Evolutionary conservation across 2,329 filamentous ascomycete genomes (phyloP).

Genomic region (Aspergillus hiratsukae): DNA sequence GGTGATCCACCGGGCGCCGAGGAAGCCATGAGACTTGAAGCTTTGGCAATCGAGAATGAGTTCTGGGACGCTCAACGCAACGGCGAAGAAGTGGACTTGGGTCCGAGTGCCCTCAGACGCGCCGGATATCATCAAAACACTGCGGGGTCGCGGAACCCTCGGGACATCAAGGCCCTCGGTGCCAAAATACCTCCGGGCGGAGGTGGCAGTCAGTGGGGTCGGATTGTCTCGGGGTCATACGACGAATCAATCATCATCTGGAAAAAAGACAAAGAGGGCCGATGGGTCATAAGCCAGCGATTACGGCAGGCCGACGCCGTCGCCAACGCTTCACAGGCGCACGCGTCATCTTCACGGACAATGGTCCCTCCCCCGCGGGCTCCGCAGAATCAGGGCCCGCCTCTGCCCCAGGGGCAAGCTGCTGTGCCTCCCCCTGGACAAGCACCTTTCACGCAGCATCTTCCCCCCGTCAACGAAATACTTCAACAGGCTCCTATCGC

Average conservation of each 20-base stretch:
- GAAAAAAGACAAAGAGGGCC: conserved; percentile 77
- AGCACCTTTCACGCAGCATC: neutral
- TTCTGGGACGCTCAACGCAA: conserved; percentile 59
- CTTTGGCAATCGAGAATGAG: conserved; percentile 65
- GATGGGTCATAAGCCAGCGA: conserved; percentile 74
- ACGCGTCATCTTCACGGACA: neutral
- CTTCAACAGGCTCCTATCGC: neutral
- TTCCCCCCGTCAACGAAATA: neutral
- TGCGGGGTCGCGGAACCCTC: conserved; percentile 68
- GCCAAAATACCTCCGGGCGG: conserved; percentile 87
- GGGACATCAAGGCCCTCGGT: conserved; percentile 70
- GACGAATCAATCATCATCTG: conserved; percentile 95
- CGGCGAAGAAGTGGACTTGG: conserved; percentile 38
- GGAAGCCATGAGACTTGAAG: conserved; percentile 68
- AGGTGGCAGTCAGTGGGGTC: conserved; percentile 79
- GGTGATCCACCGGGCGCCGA: conserved; percentile 79
- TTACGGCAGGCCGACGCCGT: conserved; percentile 60
- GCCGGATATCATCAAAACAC: conserved; percentile 52
- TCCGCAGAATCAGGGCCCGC: conserved; percentile 6
- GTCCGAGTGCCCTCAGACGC: conserved; percentile 47
- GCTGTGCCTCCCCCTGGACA: neutral
- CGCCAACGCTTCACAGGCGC: conserved; percentile 26
- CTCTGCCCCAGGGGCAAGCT: conserved; percentile 12
- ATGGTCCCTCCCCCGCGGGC: conserved; percentile 1
- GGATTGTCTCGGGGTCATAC: conserved; percentile 96